Base-by-base conservation (phyloP, 805 yeast species). In the Starmera quercuum region DNA sequence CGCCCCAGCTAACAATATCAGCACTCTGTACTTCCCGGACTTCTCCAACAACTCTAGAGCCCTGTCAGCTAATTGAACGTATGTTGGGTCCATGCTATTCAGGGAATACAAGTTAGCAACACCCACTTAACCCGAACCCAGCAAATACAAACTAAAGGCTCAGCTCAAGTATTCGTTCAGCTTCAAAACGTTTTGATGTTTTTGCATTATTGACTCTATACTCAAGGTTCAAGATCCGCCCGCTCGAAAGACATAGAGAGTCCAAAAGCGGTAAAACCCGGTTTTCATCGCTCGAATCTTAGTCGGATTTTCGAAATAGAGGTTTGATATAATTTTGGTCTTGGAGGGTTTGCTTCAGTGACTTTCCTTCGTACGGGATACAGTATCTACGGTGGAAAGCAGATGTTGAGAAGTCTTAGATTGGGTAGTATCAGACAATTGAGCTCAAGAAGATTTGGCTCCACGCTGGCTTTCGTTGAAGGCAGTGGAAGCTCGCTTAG, bases 1-100 rank as follows among this genome's bases (percentile, higher is more conserved):
- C 1, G 77, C 67, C 1, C 95, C 95, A 3, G 78, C 76, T 10
- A 86, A 47, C 1, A 81, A 59, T 8, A 86, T 61, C 13, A 80
- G 38, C 3, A 75, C 52, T 42, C 88, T 59, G 37, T 71, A 64
- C 26, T 53, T 51, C 0, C 40, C 38, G 11, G 55, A 46, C 4
- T 46, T 33, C 9, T 50, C 45, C 5, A 56, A 48, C 13, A 61
- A 40, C 10, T 42, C 30, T 3, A 61, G 33, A 1, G 60, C 53
- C 29, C 64, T 44, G 19, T 56, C 46, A 5, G 58, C 58, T 12
- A 66, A 43, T 10, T 42, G 43, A 12, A 39, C 35, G 32, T 55
- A 47, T 14, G 59, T 53, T 8, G 51, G 39, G 37, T 59, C 64
- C 53, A 47, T 53, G 12, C 24, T 21, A 10, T 21, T 21, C 9